Evolutionary conservation across 2,329 filamentous ascomycete species (phyloP), one percentile per base, ranked within the genome.

Genomic region (Fusarium mangiferae): DNA sequence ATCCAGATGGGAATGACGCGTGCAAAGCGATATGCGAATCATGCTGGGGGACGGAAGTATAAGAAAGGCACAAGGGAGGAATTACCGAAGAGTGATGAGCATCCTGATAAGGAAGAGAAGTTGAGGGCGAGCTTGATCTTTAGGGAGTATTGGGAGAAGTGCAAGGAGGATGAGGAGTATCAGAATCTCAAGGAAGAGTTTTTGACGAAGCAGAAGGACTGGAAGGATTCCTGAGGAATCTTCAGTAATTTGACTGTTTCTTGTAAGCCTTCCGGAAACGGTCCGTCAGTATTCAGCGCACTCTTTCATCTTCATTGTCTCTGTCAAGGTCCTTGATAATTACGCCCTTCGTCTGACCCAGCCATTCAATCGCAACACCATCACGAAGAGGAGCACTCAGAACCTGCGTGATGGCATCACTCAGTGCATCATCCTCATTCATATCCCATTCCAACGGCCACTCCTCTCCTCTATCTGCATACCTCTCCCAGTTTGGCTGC

Each of bases 1-100:
- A 84, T 91, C 12, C 89, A 91, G 78, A 92, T 91, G 90, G 87
- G 90, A 5, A 91, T 91, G 88, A 91, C 90, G 26, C 80, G 90
- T 22, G 86, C 89, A 5, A 89, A 87, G 74, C 80, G 89, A 66
- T 91, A 91, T 80, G 88, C 88, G 22, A 90, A 90, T 68, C 82
- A 86, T 59, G 82, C 83, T 38, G 84, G 88, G 0, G 90, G 89
- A 2, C 83, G 85, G 33, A 91, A 91, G 75, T 90, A 90, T 61
- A 72, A 65, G 15, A 73, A 70, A 14, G 62, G 64, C 0, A 72
- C 67, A 1, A 54, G 42, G 4, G 63, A 74, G 11, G 73, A 77
- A 12, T 36, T 78, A 0, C 75, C 74, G 0, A 61, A 51, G 36
- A 76, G 75, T 30, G 55, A 62, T 8, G 45, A 35, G 13, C 72